Evolutionary conservation across 2,329 filamentous ascomycete genomes (phyloP).

Genomic region (Beauveria pseudobassiana): DNA sequence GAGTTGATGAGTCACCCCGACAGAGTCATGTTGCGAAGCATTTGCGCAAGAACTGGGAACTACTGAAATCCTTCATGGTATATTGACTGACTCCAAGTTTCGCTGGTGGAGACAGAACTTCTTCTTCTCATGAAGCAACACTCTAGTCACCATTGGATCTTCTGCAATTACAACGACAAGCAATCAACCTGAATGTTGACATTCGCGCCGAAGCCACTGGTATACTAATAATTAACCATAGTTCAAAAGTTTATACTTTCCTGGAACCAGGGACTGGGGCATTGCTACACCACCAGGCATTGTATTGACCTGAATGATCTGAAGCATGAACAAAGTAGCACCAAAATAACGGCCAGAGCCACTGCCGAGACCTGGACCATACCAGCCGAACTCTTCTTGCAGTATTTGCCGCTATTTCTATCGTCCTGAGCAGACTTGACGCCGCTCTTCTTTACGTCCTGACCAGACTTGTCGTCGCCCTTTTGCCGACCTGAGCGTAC

Average conservation of each 20-base stretch:
- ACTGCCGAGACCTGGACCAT: conserved; percentile 14
- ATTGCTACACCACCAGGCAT: background rate
- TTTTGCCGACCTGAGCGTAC: conserved; percentile 3
- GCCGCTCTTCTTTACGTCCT: conserved; percentile 1
- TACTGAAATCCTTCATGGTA: background rate
- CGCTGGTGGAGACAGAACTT: no score
- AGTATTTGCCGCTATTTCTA: conserved; percentile 6
- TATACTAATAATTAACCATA: no score
- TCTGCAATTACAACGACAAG: background rate
- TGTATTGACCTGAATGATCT: conserved; percentile 8
- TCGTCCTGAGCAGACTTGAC: background rate
- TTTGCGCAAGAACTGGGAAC: background rate
- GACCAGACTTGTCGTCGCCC: background rate
- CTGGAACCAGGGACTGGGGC: no score
- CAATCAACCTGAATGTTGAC: background rate
- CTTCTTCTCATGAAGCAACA: no score
- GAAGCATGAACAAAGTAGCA: conserved; percentile 16
- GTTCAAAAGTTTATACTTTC: no score
- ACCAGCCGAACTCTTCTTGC: conserved; percentile 15
- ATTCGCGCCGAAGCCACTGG: background rate
- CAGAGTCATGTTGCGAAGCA: conserved; percentile 10
- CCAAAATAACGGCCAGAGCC: conserved; percentile 16
- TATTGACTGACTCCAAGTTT: background rate
- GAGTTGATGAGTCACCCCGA: conserved; percentile 8
- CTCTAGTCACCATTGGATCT: background rate